Base-by-base conservation (phyloP, 495 filamentous ascomycete species). In the Podospora pseudocomata region DNA sequence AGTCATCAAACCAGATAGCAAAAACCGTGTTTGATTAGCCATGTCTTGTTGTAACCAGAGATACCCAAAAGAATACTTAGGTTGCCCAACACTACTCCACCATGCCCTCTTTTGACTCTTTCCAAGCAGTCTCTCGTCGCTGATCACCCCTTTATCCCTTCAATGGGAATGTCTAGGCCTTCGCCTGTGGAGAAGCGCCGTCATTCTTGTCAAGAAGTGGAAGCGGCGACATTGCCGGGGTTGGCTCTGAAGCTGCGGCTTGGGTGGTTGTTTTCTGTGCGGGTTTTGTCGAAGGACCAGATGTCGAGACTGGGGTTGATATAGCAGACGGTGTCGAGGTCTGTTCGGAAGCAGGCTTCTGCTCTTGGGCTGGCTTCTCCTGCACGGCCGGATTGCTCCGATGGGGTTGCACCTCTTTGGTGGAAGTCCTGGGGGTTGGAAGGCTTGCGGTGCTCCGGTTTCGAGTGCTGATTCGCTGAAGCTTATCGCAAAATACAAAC, bases 1-100 rank as follows among this genome's bases (percentile, higher is more conserved):
- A 23, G 20, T 23, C 20, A 23, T 23, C 20, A 23, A 23, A 23
- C 20, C 20, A 23, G 20, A 23, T 23, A 23, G 20, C 20, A 23
- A 23, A 49, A 16, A 49, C 16, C 0, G 39, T 49, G 39, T 49
- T 49, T 49, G 39, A 49, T 49, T 49, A 49, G 39, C 39, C 39
- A 49, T 49, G 39, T 49, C 39, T 0, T 49, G 0, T 13, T 32
- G 5, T 49, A 49, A 58, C 56, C 19, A 20, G 56, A 58, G 56
- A 58, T 58, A 58, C 56, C 56, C 23, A 27, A 0, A 58, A 58
- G 56, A 58, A 27, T 58, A 58, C 56, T 58, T 58, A 20, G 56
- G 23, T 58, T 3, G n/a, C 56, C 56, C 23, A 27, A 20, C 16
- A 20, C n/a, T 20, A 20, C 56, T 27, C 23, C 5, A 6, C 39